These are phyloP conservation scores for Talaromyces pinophilus DNA, from an alignment of 2,329 filamentous ascomycete genomes.

Conservation along the genomic window DNA sequence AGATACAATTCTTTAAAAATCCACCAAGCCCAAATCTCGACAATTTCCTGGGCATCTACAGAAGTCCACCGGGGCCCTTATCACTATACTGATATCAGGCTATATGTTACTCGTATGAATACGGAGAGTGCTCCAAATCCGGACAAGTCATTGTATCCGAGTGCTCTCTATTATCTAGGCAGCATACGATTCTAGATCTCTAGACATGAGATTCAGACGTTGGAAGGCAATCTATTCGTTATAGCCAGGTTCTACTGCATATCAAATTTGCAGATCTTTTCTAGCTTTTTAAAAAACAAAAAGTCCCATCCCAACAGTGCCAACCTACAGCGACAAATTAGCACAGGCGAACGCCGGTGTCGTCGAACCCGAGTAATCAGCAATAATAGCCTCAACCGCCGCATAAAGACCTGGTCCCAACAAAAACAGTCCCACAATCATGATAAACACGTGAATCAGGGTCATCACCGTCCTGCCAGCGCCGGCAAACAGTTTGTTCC, in stretches of 20 bases:
- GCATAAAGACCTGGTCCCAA: conserved; percentile 56
- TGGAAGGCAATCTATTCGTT: not conserved
- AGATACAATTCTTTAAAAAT: not conserved
- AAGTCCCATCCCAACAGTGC: too few relatives aligned
- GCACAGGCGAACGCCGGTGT: conserved; percentile 54
- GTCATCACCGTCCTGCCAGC: conserved; percentile 44
- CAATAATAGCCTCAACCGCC: conserved; percentile 55
- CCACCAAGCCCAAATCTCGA: not conserved
- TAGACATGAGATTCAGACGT: not conserved
- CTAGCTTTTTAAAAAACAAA: not conserved
- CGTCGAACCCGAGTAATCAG: conserved; percentile 49
- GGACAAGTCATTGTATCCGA: too few relatives aligned
- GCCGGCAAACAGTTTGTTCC: conserved; percentile 42
- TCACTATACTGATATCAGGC: not conserved
- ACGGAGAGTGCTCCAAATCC: not conserved
- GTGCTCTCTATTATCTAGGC: too few relatives aligned
- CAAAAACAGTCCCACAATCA: conserved; percentile 52
- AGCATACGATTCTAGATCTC: not conserved
- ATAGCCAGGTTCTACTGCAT: not conserved
- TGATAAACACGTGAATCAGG: conserved; percentile 49
- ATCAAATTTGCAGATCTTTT: not conserved
- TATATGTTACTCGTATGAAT: not conserved
- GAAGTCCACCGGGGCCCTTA: not conserved
- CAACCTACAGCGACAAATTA: conserved; percentile 48
- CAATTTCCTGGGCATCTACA: too few relatives aligned